Conservation (phyloP, 768 basidiomycete species). For the Lactarius pseudohatsudake region DNA sequence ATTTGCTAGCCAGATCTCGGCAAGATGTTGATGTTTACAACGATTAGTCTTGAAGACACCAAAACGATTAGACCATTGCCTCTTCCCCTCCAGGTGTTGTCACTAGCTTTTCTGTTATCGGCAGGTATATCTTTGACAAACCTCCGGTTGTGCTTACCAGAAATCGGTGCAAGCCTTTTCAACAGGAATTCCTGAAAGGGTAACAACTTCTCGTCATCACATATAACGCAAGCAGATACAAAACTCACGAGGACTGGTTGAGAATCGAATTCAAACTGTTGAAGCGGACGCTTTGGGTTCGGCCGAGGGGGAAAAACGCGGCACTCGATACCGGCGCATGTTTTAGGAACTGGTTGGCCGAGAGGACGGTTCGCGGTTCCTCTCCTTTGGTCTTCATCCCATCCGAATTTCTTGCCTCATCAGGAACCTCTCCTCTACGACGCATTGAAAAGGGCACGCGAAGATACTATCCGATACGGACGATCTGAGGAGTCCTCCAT, state of each 20-base stretch:
- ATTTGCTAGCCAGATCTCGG: conserved; percentile 25
- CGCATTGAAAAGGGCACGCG: conserved; percentile 49
- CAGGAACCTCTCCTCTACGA: conserved; percentile 65
- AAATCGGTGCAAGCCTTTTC: conserved; percentile 58
- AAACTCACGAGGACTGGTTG: conserved; percentile 22
- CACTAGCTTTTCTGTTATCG: conserved; percentile 29
- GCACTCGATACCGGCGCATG: conserved; percentile 63
- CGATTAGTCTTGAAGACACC: conserved; percentile 95
- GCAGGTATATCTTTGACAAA: conserved; percentile 26
- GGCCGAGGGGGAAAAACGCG: conserved; percentile 52
- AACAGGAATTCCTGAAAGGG: conserved; percentile 73
- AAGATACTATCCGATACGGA: conserved; percentile 40
- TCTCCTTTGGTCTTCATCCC: background rate
- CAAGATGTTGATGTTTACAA: conserved; percentile 50
- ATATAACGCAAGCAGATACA: conserved; percentile 21
- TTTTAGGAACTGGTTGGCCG: conserved; percentile 78
- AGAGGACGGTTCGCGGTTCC: conserved; percentile 57
- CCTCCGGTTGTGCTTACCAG: conserved; percentile 20
- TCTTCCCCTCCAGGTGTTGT: conserved; percentile 12
- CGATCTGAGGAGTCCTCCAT: conserved; percentile 39
- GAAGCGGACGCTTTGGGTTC: conserved; percentile 65
- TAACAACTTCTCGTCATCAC: conserved; percentile 71
- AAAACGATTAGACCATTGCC: conserved; percentile 61
- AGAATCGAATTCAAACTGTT: conserved; percentile 48
- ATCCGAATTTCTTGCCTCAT: conserved; percentile 6